Base-by-base conservation (phyloP, 2,329 filamentous ascomycete genomes). In the Calycina marina region DNA sequence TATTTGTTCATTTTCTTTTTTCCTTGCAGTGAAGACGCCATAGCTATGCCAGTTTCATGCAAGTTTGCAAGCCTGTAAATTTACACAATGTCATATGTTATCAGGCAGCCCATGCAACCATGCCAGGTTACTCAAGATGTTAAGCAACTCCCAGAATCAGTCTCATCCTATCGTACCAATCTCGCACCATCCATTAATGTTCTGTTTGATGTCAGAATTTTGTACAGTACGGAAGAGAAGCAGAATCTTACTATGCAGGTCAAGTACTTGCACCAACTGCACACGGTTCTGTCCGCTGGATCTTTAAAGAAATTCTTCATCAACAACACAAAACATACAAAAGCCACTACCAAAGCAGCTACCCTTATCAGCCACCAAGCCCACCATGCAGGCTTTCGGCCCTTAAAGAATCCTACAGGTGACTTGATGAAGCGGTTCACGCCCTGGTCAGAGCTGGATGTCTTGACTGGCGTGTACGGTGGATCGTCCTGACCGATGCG, bases 251-350 rank as follows among this genome's bases (percentile, higher is more conserved):
- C 83, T 59, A 98, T 59, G 52, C 90, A 98, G 54, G 80, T 92
- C 46, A 98, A 58, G 50, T 93, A 90, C 62, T 92, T 90, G 65
- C 90, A 98, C 90, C 90, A 98, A 8, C 59, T 64, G 56, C 90
- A 98, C 17, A 69, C 75, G 30, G 73, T 72, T 37, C 70, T 68
- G 54, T 77, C 76, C 41, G 70, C 70, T n/a, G n/a, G n/a, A n/a
- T n/a, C n/a, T n/a, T n/a, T n/a, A 58, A 96, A 96, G 54, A 98
- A 98, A 59, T 94, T 90, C 52, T 85, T 75, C 38, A 96, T 56
- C 32, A 98, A 62, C 27, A 94, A 60, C 39, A 93, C 80, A 53
- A 96, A 94, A 1, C 78, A 77, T 25, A 93, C 68, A 20, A 93
- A 63, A 18, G 86, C 79, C n/a, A 75, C 68, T 5, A 93, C 68